Conservation (phyloP, 306 rosid genomes). For the Quercus dentata region DNA sequence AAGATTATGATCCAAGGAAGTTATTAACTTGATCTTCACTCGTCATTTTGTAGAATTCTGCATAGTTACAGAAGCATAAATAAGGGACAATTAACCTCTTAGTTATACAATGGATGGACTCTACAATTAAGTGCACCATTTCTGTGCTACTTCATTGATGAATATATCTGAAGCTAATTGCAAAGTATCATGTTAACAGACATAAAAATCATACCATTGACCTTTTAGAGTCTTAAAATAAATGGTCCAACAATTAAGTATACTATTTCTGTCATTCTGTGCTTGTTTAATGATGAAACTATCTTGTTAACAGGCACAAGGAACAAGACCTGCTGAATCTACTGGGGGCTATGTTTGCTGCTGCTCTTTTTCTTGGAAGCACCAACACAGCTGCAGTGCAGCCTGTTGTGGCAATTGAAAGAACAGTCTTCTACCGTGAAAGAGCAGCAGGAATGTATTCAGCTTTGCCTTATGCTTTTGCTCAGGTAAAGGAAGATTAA, state of each 20-base stretch:
- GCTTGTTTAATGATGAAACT: neutral
- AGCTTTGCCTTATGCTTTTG: constrained; percentile 50
- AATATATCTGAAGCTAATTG: neutral
- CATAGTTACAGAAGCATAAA: neutral
- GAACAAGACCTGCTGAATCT: constrained; percentile 49
- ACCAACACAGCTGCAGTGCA: constrained; percentile 35
- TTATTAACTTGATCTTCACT: no score
- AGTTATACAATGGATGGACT: no score
- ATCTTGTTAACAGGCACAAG: constrained; percentile 21
- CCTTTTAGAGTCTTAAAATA: no score
- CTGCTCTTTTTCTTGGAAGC: constrained; percentile 45
- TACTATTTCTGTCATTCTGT: neutral
- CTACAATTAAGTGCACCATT: neutral
- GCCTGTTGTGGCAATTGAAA: constrained; percentile 48
- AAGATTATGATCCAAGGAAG: no score
- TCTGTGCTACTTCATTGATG: neutral
- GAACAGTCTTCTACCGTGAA: constrained; percentile 54
- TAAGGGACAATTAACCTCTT: neutral
- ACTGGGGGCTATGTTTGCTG: constrained; percentile 36
- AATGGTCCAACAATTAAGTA: no score
- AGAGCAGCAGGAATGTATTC: constrained; percentile 59
- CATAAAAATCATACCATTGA: neutral
- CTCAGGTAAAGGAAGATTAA: constrained; percentile 41
- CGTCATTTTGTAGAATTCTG: neutral
- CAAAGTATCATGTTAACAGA: neutral